A percentile compares a stretch with the other conserved stretches of the same genome.
Evolutionary conservation across 2,329 filamentous ascomycete species (phyloP).

Genomic region (Zelopaecilomyces penicillatus): DNA sequence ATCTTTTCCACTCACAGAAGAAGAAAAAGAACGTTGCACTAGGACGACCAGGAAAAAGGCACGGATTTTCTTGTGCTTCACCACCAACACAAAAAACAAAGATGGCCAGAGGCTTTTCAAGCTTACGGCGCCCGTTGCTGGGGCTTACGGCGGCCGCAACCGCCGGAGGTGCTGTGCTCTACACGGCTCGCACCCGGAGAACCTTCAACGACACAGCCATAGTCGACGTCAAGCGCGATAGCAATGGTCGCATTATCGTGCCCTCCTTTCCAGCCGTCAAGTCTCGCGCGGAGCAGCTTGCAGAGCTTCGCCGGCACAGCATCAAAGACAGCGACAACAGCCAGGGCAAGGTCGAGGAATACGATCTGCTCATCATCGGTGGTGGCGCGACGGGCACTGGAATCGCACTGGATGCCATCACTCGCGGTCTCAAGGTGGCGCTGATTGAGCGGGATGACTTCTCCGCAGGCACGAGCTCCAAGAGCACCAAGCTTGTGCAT

Average conservation of each 20-base stretch:
- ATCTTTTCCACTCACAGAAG: no score
- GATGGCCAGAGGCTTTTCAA: slow-evolving; percentile 28
- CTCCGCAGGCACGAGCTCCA: slow-evolving; percentile 71
- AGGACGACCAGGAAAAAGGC: background rate
- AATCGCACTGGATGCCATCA: slow-evolving; percentile 73
- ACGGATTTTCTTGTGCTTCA: background rate
- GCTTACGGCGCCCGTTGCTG: slow-evolving; percentile 26
- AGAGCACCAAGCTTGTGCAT: slow-evolving; percentile 82
- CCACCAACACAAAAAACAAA: background rate
- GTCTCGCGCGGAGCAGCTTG: slow-evolving; percentile 30
- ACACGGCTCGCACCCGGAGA: slow-evolving; percentile 20
- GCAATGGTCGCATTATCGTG: slow-evolving; percentile 27
- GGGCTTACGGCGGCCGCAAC: slow-evolving; percentile 22
- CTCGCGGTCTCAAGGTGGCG: slow-evolving; percentile 70
- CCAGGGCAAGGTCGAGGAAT: slow-evolving; percentile 39
- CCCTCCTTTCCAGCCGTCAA: slow-evolving; percentile 28
- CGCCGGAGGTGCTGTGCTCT: slow-evolving; percentile 22
- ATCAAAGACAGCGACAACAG: slow-evolving; percentile 19
- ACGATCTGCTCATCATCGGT: slow-evolving; percentile 72
- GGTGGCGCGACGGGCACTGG: slow-evolving; percentile 72
- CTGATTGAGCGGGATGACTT: slow-evolving; percentile 80
- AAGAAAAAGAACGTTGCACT: no score
- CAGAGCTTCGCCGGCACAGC: slow-evolving; percentile 28
- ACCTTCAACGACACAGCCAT: slow-evolving; percentile 24
- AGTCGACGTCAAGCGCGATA: slow-evolving; percentile 27